Base-by-base conservation (phyloP, 805 yeast species). In the Candida adriatica region DNA sequence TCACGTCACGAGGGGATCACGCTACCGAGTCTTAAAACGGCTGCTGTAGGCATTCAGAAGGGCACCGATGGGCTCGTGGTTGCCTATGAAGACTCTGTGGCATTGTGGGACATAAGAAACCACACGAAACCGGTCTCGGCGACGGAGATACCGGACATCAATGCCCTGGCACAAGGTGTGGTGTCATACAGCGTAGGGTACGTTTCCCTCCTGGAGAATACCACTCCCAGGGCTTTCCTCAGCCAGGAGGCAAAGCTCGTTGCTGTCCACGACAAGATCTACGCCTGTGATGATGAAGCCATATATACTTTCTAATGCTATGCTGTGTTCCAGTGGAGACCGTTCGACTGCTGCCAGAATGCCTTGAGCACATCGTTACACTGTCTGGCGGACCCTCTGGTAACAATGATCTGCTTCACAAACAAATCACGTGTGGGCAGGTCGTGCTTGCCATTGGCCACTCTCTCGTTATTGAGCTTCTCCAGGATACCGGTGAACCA, bases 271-370 rank as follows among this genome's bases (percentile, higher is more conserved):
- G n/a, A n/a, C n/a, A n/a, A n/a, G n/a, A n/a, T n/a, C n/a, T n/a
- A n/a, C n/a, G n/a, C n/a, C n/a, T n/a, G n/a, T n/a, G n/a, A n/a
- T n/a, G n/a, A n/a, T n/a, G n/a, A n/a, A n/a, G n/a, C n/a, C n/a
- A n/a, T n/a, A n/a, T n/a, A n/a, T n/a, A n/a, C n/a, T n/a, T n/a
- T n/a, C n/a, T n/a, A n/a, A n/a, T 13, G 26, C 15, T 17, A 37
- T 13, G 37, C 34, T 11, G 57, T 34, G 32, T 37, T 35, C 28
- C 51, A 46, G 5, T 66, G 54, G 31, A 75, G 51, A 1, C 80
- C 79, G 40, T 78, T 79, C 16, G 66, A 61, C 18, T 68, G 64
- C 15, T 79, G 55, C 88, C 88, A 81, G 55, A 79, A 75, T 31
- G 67, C 71, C 35, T 75, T 69, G 9, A 81, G 58, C 1, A 75